Evolutionary conservation across 2,329 filamentous ascomycete species (phyloP).

Genomic region (Calonectria multiphialidica): DNA sequence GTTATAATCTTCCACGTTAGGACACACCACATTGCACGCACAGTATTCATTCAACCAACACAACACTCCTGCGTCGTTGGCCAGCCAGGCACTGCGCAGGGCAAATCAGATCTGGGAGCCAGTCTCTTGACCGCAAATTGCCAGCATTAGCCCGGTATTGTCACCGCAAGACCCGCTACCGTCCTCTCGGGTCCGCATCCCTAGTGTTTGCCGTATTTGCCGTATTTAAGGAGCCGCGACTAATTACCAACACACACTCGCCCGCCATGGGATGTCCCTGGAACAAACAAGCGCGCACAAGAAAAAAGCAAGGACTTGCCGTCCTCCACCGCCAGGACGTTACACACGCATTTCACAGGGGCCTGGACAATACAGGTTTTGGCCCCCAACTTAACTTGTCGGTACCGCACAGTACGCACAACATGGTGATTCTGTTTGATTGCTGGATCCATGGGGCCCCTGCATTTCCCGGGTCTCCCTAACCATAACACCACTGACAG

Average conservation of each 20-base stretch:
- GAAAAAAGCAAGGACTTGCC: not conserved
- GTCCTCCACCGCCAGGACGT: not conserved
- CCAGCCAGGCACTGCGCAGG: not conserved
- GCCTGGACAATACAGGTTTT: not conserved
- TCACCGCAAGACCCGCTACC: not conserved
- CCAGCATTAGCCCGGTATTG: constrained; percentile 17
- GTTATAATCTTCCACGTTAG: not conserved
- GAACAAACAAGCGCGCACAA: not conserved
- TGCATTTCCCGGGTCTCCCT: constrained; percentile 18
- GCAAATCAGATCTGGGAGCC: not conserved
- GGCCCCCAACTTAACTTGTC: not conserved
- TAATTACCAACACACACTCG: not conserved
- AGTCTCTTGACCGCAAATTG: not conserved
- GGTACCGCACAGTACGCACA: not conserved
- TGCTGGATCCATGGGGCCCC: constrained; percentile 16
- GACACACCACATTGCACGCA: not conserved
- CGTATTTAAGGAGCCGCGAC: not conserved
- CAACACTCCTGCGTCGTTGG: not conserved
- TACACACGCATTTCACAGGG: not conserved
- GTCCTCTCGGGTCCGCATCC: not conserved
- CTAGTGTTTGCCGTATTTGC: not conserved
- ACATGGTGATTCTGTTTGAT: constrained; percentile 6
- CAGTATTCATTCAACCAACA: not conserved
- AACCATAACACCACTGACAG: constrained; percentile 26
- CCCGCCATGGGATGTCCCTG: not conserved